Base-by-base conservation (phyloP, 2,329 filamentous ascomycete species). In the Hymenoscyphus scutula region DNA sequence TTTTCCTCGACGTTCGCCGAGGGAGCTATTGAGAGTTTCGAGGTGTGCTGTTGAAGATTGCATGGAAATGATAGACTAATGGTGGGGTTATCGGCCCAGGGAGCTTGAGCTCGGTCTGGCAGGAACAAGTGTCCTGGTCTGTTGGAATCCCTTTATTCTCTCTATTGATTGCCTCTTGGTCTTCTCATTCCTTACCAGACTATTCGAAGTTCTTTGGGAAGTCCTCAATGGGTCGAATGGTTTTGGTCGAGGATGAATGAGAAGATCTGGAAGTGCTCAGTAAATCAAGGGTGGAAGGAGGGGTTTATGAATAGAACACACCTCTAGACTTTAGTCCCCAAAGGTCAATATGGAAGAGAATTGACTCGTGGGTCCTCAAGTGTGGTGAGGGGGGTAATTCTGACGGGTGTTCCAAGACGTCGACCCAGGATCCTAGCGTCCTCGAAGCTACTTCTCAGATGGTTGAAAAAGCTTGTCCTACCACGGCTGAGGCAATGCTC, bases 1-100 rank as follows among this genome's bases (percentile, higher is more conserved):
- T 75, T 79, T 78, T 72, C 82, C 81, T 80, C 83, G 84, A 78
- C 82, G 82, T 73, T 84, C 81, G 77, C 84, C 83, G 77, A 85
- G 80, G 68, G 81, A 77, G 72, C 68, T 70, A 54, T 69, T 56
- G 59, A 67, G 68, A 67, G 65, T 65, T 72, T 82, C 78, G 75
- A 75, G 72, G 70, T 73, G 73, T 68, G 75, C 75, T 73, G 74
- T 79, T 77, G 77, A 73, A 72, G 77, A 78, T 80, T 81, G 81
- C 84, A 88, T 88, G 81, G 82, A 74, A 71, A 68, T 71, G 68
- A 63, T 56, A 51, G 67, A 38, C 64, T 59, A 65, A 64, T 25
- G 54, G 62, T 48, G 56, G 56, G 56, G 59, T 45, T 54, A 55
- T 54, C 62, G 51, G 59, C 67, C 58, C 55, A 61, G 65, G 60